Evolutionary conservation across 768 basidiomycete genomes (phyloP).

Genomic region (Glaciozyma martinii): DNA sequence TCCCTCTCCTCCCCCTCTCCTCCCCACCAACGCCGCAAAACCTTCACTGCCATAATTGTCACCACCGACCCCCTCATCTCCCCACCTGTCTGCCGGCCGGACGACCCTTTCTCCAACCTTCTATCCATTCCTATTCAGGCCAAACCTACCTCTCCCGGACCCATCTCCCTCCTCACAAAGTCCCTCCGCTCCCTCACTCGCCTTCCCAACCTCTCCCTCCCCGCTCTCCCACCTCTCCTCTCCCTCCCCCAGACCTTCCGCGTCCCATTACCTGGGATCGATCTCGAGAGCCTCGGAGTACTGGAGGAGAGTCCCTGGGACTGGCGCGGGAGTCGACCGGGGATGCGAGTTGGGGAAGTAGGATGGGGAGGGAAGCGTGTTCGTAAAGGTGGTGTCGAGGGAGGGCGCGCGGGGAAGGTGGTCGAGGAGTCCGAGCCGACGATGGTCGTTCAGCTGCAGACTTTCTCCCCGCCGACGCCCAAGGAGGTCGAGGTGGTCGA

Average conservation of each 20-base stretch:
- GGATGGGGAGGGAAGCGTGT: not conserved
- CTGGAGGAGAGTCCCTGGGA: slow-evolving; percentile 2
- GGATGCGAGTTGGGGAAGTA: too few species aligned
- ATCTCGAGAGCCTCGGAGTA: not conserved
- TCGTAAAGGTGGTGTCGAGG: not conserved
- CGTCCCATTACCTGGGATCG: not conserved
- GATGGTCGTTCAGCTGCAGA: slow-evolving; percentile 1
- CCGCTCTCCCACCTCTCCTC: slow-evolving; percentile 5
- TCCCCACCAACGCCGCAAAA: not conserved
- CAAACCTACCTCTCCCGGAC: not conserved
- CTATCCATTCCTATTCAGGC: not conserved
- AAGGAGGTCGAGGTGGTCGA: not conserved
- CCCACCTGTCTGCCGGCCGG: not conserved
- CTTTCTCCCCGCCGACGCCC: not conserved
- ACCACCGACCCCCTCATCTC: slow-evolving; percentile 22
- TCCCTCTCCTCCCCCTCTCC: not conserved
- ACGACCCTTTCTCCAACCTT: not conserved
- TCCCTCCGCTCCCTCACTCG: slow-evolving; percentile 21
- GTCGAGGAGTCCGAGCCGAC: not conserved
- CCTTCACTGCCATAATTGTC: not conserved
- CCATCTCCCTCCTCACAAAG: slow-evolving; percentile 21
- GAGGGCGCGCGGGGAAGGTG: not conserved
- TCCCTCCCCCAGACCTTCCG: not conserved
- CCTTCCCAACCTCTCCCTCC: slow-evolving; percentile 18
- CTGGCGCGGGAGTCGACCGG: not conserved